These are phyloP conservation scores for Lachnellula arida DNA, from an alignment of 2,329 filamentous ascomycete genomes.

Conservation along the genomic window DNA sequence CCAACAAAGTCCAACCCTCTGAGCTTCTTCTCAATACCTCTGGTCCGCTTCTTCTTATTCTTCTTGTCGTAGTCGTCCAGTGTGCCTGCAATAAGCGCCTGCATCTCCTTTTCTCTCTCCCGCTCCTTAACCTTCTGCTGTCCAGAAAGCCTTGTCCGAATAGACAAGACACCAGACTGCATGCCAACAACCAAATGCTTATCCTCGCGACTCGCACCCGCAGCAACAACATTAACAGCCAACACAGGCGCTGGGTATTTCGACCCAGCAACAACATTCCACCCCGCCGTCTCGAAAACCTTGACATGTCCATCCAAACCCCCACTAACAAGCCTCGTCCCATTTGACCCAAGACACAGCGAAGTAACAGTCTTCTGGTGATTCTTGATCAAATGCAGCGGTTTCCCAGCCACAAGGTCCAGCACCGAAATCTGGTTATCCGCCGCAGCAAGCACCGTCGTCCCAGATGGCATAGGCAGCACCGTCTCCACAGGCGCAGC, in stretches of 20 bases:
- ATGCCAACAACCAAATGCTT: slow-evolving; percentile 93
- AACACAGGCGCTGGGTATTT: slow-evolving; percentile 94
- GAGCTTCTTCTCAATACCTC: slow-evolving; percentile 53
- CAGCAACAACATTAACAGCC: slow-evolving; percentile 70
- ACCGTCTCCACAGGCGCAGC: slow-evolving; percentile 83
- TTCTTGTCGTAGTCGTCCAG: slow-evolving; percentile 74
- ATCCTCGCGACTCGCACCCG: slow-evolving; percentile 68
- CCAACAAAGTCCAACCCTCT: slow-evolving; percentile 75
- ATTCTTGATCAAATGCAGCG: slow-evolving; percentile 80
- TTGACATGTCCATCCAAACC: slow-evolving; percentile 95
- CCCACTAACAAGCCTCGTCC: slow-evolving; percentile 77
- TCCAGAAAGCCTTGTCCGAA: slow-evolving; percentile 83
- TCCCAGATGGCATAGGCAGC: slow-evolving; percentile 81
- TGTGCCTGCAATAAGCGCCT: slow-evolving; percentile 70
- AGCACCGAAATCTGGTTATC: slow-evolving; percentile 86
- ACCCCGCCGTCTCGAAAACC: slow-evolving; percentile 87
- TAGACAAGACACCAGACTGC: slow-evolving; percentile 85
- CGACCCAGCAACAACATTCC: slow-evolving; percentile 92
- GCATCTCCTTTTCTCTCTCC: slow-evolving; percentile 80
- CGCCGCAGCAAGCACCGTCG: slow-evolving; percentile 77
- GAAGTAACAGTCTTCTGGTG: slow-evolving; percentile 98
- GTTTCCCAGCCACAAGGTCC: slow-evolving; percentile 86
- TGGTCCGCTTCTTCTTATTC: slow-evolving; percentile 61
- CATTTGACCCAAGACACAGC: slow-evolving; percentile 74
- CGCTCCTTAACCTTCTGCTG: slow-evolving; percentile 71